phyloP scores from a whole-genome alignment of 352 stramenopile species.

The Pelagophyceae sp. region DNA sequence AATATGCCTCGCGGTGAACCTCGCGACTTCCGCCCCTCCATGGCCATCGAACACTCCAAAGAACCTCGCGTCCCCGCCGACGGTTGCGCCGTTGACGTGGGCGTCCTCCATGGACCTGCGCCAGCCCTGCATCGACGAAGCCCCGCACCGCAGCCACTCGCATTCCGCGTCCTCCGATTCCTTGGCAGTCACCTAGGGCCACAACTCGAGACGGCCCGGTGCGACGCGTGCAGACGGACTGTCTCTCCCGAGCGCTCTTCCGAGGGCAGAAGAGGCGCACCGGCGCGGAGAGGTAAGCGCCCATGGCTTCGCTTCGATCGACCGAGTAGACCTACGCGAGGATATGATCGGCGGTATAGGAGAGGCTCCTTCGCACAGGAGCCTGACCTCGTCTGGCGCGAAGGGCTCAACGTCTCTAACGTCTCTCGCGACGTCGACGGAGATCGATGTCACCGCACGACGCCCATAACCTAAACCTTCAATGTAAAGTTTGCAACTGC shows the following conservation, averaged over 20 bases:
- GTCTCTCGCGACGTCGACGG: too few species aligned
- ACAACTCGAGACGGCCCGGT: too few species aligned
- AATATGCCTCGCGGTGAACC: conserved; percentile 24
- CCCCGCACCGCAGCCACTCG: conserved; percentile 38
- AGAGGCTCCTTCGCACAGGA: too few species aligned
- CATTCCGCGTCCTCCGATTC: conserved; percentile 20
- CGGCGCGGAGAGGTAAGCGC: background rate
- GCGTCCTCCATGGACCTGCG: conserved; percentile 61
- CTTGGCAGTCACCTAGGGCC: background rate
- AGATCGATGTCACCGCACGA: too few species aligned
- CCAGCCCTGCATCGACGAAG: conserved; percentile 58
- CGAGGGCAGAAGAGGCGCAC: background rate
- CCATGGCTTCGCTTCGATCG: too few species aligned
- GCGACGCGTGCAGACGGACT: too few species aligned
- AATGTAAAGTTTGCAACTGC: too few species aligned
- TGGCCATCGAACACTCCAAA: conserved; percentile 68
- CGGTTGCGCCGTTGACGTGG: conserved; percentile 36
- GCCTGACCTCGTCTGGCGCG: too few species aligned
- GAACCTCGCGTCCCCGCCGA: conserved; percentile 42
- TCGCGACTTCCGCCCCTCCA: conserved; percentile 40
- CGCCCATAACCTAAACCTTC: too few species aligned
- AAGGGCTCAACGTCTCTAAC: too few species aligned
- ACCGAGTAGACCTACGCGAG: too few species aligned
- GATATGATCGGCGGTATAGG: too few species aligned
- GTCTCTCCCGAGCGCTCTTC: background rate